These are phyloP conservation scores for Mariannaea elegans DNA, from an alignment of 2,329 filamentous ascomycete genomes.

Conservation along the genomic window DNA sequence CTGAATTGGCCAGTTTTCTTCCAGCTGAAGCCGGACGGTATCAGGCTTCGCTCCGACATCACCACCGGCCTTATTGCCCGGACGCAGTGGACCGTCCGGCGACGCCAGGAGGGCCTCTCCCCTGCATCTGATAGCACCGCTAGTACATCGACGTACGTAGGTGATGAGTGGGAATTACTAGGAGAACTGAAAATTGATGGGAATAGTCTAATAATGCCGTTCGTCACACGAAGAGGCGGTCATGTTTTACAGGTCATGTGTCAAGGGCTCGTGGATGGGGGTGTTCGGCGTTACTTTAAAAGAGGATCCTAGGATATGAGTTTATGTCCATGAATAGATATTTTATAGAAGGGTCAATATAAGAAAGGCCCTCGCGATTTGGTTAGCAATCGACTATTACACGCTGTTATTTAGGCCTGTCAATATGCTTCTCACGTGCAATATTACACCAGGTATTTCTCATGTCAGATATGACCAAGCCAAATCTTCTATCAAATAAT, in stretches of 20 bases:
- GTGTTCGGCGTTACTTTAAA: neutral
- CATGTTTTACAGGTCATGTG: neutral
- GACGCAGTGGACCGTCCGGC: conserved; percentile 4
- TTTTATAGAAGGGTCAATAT: too few species aligned
- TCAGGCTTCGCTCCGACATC: neutral
- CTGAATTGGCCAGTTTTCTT: neutral
- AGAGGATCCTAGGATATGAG: neutral
- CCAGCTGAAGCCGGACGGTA: neutral
- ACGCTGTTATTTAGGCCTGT: too few species aligned
- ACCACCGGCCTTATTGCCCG: neutral
- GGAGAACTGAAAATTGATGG: conserved; percentile 2
- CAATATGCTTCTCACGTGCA: too few species aligned
- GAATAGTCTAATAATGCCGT: conserved; percentile 1
- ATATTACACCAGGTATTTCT: too few species aligned
- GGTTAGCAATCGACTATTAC: too few species aligned
- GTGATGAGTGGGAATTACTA: neutral
- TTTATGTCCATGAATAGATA: too few species aligned
- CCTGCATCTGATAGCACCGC: neutral
- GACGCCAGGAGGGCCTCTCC: neutral
- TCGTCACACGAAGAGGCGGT: neutral
- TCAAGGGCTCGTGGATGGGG: neutral
- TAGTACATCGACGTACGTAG: neutral
- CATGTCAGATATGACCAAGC: too few species aligned
- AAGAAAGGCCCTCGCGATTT: too few species aligned
- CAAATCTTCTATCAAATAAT: too few species aligned